A percentile compares a stretch with the other conserved stretches of the same genome.
These are phyloP conservation scores for Trametes maxima DNA, from an alignment of 768 basidiomycete species.

Conservation along the genomic window DNA sequence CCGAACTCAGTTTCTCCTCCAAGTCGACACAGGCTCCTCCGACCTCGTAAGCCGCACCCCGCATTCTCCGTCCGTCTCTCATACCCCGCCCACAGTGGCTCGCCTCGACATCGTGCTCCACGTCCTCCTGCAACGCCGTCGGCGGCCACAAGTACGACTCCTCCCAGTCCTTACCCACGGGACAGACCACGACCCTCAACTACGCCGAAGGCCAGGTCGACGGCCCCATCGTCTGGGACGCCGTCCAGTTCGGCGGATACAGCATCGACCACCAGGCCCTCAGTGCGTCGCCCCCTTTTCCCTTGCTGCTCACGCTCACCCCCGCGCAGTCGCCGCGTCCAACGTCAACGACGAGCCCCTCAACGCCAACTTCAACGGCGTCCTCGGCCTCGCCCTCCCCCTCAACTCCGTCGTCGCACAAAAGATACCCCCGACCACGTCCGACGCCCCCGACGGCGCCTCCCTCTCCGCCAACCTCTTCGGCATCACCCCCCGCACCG, in stretches of 20 bases:
- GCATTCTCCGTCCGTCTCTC: conserved; percentile 27
- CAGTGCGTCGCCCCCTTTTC: conserved; percentile 43
- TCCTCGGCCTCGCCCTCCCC: no score
- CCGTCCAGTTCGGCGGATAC: conserved; percentile 64
- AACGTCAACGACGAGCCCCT: no score
- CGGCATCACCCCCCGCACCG: conserved; percentile 54
- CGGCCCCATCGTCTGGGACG: conserved; percentile 75
- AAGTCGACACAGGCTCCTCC: conserved; percentile 82
- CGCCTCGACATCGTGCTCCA: conserved; percentile 64
- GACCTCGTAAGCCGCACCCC: conserved; percentile 53
- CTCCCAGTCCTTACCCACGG: conserved; percentile 46
- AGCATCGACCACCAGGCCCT: conserved; percentile 66
- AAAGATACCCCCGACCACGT: conserved; percentile 48
- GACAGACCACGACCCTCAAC: conserved; percentile 46
- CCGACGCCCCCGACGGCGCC: conserved; percentile 63
- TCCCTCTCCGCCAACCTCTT: conserved; percentile 71
- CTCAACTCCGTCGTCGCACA: no score
- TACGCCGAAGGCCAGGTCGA: conserved; percentile 62
- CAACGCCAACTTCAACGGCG: no score
- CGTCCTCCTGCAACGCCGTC: conserved; percentile 50
- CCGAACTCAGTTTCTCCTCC: conserved; percentile 52
- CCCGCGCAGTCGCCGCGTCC: conserved; percentile 62
- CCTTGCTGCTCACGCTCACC: background rate
- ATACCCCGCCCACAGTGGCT: conserved; percentile 59
- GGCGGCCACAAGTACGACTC: conserved; percentile 60